Evolutionary conservation across 805 yeast genomes (phyloP), one percentile per base, ranked within the genome.

Genomic region (Candida glaebosa): DNA sequence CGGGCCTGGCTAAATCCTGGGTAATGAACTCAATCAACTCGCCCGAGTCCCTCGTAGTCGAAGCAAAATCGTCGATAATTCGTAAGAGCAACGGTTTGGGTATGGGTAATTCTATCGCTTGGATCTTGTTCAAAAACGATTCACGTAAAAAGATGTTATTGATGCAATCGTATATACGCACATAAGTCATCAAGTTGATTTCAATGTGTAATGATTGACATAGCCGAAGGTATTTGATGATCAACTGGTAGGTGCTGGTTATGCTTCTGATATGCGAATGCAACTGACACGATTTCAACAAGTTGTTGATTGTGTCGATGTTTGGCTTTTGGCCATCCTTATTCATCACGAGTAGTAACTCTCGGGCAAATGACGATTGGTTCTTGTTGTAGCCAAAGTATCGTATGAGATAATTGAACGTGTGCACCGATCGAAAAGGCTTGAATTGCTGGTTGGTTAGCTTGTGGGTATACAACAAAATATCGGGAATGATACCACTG

Each of bases 251-350:
- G 0, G 71, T 65, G 45, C 60, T 64, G 10, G 63, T 49, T 3
- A 52, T 49, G 1, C 66, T 58, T 14, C 73, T 46, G 18, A 65
- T 59, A 12, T 51, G 50, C 3, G 67, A 50, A 45, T 69, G 72
- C 12, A 54, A 51, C 31, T 54, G 47, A 38, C 66, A 55, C 18
- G 61, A 48, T 37, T 61, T 61, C 26, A 69, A 47, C 32, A 69
- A 54, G 37, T 54, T 52, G 50, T 69, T 68, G 41, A 69, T 63
- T 37, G 74, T 69, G 35, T 64, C 65, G 25, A 65, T 56, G 44
- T 68, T 65, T 5, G 71, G 70, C n/a, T 46, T 45, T 38, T 64
- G 67, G 3, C 71, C 71, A 41, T 69, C 74, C 41, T 64, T 58
- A 30, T 61, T 50, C 73, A 70, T 68, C 20, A 67, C 71, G 28